Conservation (phyloP, 2,329 filamentous ascomycete species). For the Neophaeococcomyces mojaviensis region DNA sequence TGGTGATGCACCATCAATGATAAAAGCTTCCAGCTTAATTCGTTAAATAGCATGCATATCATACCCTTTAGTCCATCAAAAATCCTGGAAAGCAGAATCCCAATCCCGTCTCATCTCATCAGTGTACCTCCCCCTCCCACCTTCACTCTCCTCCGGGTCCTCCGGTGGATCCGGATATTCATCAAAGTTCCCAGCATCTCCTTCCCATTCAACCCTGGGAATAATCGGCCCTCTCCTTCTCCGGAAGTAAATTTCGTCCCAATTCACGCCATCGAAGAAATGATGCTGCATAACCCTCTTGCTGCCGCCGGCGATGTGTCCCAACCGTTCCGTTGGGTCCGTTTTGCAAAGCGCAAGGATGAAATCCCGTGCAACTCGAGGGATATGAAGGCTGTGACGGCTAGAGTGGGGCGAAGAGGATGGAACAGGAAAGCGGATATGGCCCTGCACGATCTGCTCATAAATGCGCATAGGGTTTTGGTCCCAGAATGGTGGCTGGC, state of each 20-base stretch:
- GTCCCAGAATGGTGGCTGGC: constrained; percentile 62
- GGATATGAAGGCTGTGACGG: constrained; percentile 21
- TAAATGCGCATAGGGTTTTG: constrained; percentile 63
- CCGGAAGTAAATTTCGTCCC: constrained; percentile 56
- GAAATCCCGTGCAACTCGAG: constrained; percentile 49
- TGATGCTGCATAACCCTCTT: constrained; percentile 53
- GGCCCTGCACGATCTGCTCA: constrained; percentile 59
- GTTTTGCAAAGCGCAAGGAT: constrained; percentile 57
- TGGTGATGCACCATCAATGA: too few species aligned
- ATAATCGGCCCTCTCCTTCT: constrained; percentile 56
- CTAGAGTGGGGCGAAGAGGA: constrained; percentile 19
- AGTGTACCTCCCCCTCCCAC: constrained; percentile 41
- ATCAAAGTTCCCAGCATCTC: constrained; percentile 59
- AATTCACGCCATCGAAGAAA: constrained; percentile 55
- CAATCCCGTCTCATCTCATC: constrained; percentile 54
- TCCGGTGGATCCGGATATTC: constrained; percentile 54
- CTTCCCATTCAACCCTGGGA: constrained; percentile 51
- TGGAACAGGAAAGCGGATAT: constrained; percentile 52
- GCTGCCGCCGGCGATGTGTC: constrained; percentile 55
- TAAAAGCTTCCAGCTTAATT: too few species aligned
- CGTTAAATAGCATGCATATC: too few species aligned
- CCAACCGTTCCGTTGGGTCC: constrained; percentile 55
- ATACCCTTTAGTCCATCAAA: constrained; percentile 34
- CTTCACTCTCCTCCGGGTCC: constrained; percentile 37
- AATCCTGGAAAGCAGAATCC: constrained; percentile 54